Percentiles rank a stretch among this genome's conserved stretches.
Evolutionary conservation across 176 grass and related monocot genomes (phyloP).

Genomic region (Avena insularis): DNA sequence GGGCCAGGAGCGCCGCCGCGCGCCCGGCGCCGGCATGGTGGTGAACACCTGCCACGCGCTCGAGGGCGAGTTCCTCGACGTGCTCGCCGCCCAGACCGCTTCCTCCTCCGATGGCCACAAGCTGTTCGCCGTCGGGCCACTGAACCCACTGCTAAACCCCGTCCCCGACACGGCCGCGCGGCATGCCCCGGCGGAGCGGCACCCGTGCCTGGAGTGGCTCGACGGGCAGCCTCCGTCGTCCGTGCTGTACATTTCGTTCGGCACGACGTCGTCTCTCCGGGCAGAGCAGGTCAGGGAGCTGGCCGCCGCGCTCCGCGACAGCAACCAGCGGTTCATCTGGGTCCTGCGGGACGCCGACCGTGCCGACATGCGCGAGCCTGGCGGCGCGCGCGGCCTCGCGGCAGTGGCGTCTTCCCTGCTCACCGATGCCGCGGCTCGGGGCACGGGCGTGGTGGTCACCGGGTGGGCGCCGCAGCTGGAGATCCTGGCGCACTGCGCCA

Average conservation of each 20-base stretch:
- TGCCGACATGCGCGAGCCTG: slow-evolving; percentile 33
- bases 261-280: slow-evolving; percentile 64
- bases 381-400: slow-evolving; percentile 4
- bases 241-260: slow-evolving; percentile 85
- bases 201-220: slow-evolving; percentile 70
- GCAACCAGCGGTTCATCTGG: slow-evolving; percentile 51
- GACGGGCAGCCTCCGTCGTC: slow-evolving; percentile 61
- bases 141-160: slow-evolving; percentile 28
- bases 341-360: slow-evolving; percentile 51
- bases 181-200: neutral
- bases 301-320: slow-evolving; percentile 55
- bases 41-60: slow-evolving; percentile 64
- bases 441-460: slow-evolving; percentile 30
- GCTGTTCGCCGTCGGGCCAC: slow-evolving; percentile 67
- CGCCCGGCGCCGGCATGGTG: slow-evolving; percentile 39
- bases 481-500: slow-evolving; percentile 60
- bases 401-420: slow-evolving; percentile 29
- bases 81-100: slow-evolving; percentile 18
- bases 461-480: slow-evolving; percentile 74
- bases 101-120: slow-evolving; percentile 44
- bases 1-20: slow-evolving; percentile 16
- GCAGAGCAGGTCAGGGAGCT: slow-evolving; percentile 59
- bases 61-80: slow-evolving; percentile 75
- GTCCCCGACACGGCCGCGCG: neutral
- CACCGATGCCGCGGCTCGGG: neutral